Conservation (phyloP, 208 protist species). For the Strigomonas culicis region DNA sequence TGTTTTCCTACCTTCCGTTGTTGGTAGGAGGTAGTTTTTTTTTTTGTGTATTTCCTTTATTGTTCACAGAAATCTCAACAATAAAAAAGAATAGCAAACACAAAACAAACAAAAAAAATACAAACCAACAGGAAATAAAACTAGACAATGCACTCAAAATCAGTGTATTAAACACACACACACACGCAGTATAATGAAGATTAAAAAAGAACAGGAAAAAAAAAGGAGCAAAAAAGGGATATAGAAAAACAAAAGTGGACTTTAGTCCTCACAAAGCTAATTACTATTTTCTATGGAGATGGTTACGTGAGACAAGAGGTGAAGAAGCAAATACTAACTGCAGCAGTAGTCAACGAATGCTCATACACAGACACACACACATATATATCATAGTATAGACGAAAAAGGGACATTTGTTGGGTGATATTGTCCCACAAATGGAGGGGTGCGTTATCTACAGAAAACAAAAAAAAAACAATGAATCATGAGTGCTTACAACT, state of each 20-base stretch:
- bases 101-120: no score
- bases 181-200: slow-evolving; percentile 1
- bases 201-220: slow-evolving; percentile 5
- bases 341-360: slow-evolving; percentile 6
- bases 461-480: slow-evolving; percentile 6
- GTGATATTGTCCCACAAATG: no score
- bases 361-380: no score
- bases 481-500: no score
- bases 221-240: background rate
- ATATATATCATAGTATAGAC: no score
- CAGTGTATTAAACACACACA: background rate
- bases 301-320: background rate
- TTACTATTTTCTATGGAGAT: background rate
- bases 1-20: no score
- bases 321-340: background rate
- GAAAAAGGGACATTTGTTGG: background rate
- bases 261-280: background rate
- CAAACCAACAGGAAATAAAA: background rate
- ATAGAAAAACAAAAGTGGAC: background rate
- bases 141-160: background rate
- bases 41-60: no score
- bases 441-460: no score
- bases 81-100: no score
- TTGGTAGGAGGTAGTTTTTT: no score
- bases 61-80: no score